Conservation (phyloP, 2,329 filamentous ascomycete genomes). For the Paraconiothyrium sp. region DNA sequence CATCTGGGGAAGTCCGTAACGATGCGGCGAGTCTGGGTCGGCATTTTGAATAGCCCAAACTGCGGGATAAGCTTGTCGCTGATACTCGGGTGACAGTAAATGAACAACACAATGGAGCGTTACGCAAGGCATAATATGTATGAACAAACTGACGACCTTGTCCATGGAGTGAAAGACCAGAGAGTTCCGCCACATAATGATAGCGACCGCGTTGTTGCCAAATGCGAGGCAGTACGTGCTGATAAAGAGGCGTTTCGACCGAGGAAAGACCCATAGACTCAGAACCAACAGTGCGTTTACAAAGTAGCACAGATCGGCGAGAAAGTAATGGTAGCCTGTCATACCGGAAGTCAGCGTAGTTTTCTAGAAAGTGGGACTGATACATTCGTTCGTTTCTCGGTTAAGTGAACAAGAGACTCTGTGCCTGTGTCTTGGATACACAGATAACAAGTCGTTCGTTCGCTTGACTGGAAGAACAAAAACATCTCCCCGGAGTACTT, state of each 20-base stretch:
- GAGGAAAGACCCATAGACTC: slow-evolving; percentile 88
- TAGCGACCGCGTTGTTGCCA: slow-evolving; percentile 96
- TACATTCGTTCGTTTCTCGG: too few species aligned
- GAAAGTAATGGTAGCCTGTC: slow-evolving; percentile 80
- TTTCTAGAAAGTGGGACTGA: too few species aligned
- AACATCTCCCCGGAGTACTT: too few species aligned
- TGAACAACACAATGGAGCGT: slow-evolving; percentile 94
- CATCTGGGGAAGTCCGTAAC: slow-evolving; percentile 86
- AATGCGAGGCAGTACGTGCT: slow-evolving; percentile 91
- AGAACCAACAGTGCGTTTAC: slow-evolving; percentile 87
- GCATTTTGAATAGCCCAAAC: slow-evolving; percentile 81
- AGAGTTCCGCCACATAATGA: slow-evolving; percentile 99
- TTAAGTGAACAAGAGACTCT: too few species aligned
- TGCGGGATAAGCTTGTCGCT: slow-evolving; percentile 80
- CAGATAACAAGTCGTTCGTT: too few species aligned
- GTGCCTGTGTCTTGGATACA: too few species aligned
- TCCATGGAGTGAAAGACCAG: slow-evolving; percentile 98
- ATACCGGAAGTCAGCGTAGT: too few species aligned
- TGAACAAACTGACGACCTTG: slow-evolving; percentile 97
- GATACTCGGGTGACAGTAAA: slow-evolving; percentile 71
- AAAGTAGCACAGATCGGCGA: slow-evolving; percentile 98
- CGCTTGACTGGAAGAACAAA: too few species aligned
- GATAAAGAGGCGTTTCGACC: slow-evolving; percentile 90
- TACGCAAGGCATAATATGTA: slow-evolving; percentile 98
- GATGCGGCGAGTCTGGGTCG: slow-evolving; percentile 74